Conservation (phyloP, 2,329 filamentous ascomycete genomes). For the Basipetospora chlamydospora region DNA sequence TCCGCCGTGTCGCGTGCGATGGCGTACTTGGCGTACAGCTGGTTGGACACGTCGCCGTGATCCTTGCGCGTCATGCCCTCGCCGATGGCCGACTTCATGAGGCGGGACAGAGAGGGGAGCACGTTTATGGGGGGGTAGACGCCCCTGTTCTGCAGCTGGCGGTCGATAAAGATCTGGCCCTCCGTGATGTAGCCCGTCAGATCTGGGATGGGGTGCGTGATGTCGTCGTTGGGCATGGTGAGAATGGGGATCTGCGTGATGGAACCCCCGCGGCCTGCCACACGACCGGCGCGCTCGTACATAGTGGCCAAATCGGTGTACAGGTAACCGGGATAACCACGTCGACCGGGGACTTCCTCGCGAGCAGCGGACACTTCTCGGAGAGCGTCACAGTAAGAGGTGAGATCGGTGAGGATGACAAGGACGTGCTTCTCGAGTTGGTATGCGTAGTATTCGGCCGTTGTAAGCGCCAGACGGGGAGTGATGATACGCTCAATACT, state of each 20-base stretch:
- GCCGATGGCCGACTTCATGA: slow-evolving; percentile 99
- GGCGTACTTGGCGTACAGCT: slow-evolving; percentile 98
- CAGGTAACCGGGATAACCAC: slow-evolving; percentile 99
- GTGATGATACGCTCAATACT: slow-evolving; percentile 99
- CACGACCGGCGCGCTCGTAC: slow-evolving; percentile 97
- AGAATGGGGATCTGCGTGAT: slow-evolving; percentile 98
- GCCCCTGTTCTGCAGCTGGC: slow-evolving; percentile 86
- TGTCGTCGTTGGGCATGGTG: slow-evolving; percentile 99
- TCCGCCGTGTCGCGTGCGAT: slow-evolving; percentile 95
- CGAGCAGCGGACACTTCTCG: slow-evolving; percentile 96
- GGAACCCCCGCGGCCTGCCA: slow-evolving; percentile 89
- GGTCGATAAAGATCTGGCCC: slow-evolving; percentile 95
- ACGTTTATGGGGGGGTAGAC: slow-evolving; percentile 99
- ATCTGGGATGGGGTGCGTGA: slow-evolving; percentile 97
- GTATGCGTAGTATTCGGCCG: slow-evolving; percentile 99
- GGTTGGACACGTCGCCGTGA: slow-evolving; percentile 96
- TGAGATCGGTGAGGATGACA: slow-evolving; percentile 95
- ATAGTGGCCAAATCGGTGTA: slow-evolving; percentile 99
- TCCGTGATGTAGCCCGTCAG: slow-evolving; percentile 98
- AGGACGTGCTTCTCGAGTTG: slow-evolving; percentile 99
- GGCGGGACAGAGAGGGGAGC: slow-evolving; percentile 88
- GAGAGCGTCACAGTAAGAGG: slow-evolving; percentile 95
- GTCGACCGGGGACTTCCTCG: slow-evolving; percentile 97
- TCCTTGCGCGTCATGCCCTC: slow-evolving; percentile 94
- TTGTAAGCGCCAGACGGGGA: slow-evolving; percentile 91